A percentile compares a stretch with the other conserved stretches of the same genome.
Conservation (phyloP, 345 rosid genomes). For the Populus simonii region DNA sequence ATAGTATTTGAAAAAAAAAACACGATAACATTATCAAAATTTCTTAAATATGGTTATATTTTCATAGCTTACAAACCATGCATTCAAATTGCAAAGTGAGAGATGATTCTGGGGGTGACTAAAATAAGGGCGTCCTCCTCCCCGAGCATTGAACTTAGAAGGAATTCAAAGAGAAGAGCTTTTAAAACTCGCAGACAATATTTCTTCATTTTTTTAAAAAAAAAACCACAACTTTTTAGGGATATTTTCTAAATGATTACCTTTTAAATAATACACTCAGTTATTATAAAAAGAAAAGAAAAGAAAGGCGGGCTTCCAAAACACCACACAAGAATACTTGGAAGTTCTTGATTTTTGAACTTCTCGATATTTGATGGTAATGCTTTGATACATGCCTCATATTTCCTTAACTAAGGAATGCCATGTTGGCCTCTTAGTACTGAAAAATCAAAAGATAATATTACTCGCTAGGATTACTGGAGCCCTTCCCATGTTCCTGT, state of each 20-base stretch:
- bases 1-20: background rate
- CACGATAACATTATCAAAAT: background rate
- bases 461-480: constrained; percentile 20
- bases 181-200: too few species aligned
- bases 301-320: background rate
- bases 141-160: background rate
- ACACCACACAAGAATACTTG: background rate
- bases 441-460: background rate
- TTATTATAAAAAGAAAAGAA: too few species aligned
- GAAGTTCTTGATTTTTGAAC: constrained; percentile 1
- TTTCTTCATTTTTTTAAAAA: too few species aligned
- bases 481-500: constrained; percentile 32
- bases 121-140: background rate
- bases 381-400: background rate
- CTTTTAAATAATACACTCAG: too few species aligned
- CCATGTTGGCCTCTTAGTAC: background rate
- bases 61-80: background rate
- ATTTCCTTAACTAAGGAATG: background rate
- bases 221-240: too few species aligned
- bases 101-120: constrained; percentile 6
- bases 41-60: background rate
- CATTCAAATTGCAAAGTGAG: background rate
- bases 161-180: background rate
- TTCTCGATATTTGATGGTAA: background rate
- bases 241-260: too few species aligned